Evolutionary conservation across 805 yeast genomes (phyloP).

Genomic region (Dipodascus geniculatus): DNA sequence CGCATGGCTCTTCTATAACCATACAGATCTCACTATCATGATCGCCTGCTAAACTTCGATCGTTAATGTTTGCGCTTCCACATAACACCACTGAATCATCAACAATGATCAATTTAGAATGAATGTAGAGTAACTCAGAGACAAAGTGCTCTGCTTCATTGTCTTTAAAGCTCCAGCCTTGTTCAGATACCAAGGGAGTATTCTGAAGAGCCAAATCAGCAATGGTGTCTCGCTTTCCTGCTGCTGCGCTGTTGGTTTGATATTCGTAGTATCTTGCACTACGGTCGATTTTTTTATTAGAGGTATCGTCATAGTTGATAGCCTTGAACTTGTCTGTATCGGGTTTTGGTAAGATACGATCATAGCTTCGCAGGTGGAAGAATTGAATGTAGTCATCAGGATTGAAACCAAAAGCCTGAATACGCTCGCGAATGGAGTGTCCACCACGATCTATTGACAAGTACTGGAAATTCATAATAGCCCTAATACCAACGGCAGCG

Average conservation of each 20-base stretch:
- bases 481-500: conserved; percentile 7
- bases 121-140: conserved; percentile 7
- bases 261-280: conserved; percentile 3
- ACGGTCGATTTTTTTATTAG: neutral
- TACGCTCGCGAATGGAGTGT: conserved; percentile 4
- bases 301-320: neutral
- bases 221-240: neutral
- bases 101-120: conserved; percentile 7
- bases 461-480: conserved; percentile 7
- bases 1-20: conserved; percentile 2
- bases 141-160: conserved; percentile 5
- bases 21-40: conserved; percentile 8
- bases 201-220: conserved; percentile 5
- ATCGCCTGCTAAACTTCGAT: conserved; percentile 5
- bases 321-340: conserved; percentile 1
- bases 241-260: too few species aligned
- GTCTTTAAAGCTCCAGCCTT: conserved; percentile 4
- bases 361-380: conserved; percentile 6
- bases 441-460: conserved; percentile 7
- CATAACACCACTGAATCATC: conserved; percentile 5
- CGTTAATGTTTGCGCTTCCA: conserved; percentile 9
- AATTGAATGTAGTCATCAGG: conserved; percentile 7
- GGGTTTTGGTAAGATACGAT: conserved; percentile 5
- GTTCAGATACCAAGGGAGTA: neutral
- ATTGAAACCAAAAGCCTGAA: conserved; percentile 5